Evolutionary conservation across 805 yeast genomes (phyloP).

Genomic region (Myxozyma mucilagina): DNA sequence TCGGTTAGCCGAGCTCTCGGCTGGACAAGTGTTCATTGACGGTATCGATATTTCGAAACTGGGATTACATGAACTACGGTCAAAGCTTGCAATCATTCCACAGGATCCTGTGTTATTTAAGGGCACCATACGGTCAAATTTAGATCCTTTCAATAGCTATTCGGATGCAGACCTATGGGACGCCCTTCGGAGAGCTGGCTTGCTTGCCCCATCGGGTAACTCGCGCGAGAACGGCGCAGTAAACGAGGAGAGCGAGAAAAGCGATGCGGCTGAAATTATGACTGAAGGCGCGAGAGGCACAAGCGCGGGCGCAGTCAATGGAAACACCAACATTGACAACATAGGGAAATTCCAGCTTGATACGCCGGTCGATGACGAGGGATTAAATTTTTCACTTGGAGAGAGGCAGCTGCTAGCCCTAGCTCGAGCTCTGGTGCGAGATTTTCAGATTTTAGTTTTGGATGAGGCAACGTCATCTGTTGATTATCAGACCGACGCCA

Average conservation of each 20-base stretch:
- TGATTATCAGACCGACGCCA: conserved; percentile 68
- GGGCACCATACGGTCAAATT: conserved; percentile 72
- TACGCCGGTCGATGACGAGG: conserved; percentile 64
- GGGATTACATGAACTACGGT: conserved; percentile 69
- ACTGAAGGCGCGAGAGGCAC: conserved; percentile 8
- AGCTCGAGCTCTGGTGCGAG: conserved; percentile 69
- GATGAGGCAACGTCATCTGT: conserved; percentile 82
- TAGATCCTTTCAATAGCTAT: conserved; percentile 69
- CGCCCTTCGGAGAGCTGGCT: conserved; percentile 58
- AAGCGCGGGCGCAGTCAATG: background rate
- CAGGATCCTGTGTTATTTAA: conserved; percentile 85
- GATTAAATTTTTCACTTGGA: conserved; percentile 68
- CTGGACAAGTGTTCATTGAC: conserved; percentile 62
- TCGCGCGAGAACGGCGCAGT: conserved; percentile 61
- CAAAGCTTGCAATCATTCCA: conserved; percentile 76
- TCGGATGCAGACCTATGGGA: conserved; percentile 67
- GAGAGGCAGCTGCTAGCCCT: conserved; percentile 70
- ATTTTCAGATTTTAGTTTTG: conserved; percentile 58
- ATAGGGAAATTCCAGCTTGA: conserved; percentile 60
- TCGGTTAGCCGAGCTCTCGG: conserved; percentile 60
- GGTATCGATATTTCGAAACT: conserved; percentile 63
- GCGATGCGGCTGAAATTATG: conserved; percentile 71
- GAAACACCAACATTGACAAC: conserved; percentile 10
- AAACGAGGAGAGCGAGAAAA: conserved; percentile 61
- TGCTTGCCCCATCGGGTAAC: conserved; percentile 49